These are phyloP conservation scores for Gossypium mustelinum DNA, from an alignment of 345 rosid species.

Conservation along the genomic window DNA sequence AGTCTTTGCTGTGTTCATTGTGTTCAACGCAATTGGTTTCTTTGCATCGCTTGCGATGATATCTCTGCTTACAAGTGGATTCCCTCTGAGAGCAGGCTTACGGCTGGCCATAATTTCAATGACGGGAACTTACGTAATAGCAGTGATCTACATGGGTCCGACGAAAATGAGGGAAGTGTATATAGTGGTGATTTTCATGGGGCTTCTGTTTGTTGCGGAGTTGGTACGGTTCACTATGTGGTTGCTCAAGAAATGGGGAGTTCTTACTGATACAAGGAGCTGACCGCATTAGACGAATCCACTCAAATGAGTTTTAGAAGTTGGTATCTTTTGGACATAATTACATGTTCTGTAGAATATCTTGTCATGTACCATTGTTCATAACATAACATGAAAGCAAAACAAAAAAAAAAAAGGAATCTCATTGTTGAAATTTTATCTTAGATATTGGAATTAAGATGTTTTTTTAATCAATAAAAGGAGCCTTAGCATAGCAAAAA, in stretches of 20 bases:
- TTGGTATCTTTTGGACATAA: too few relatives aligned
- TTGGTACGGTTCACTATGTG: neutral
- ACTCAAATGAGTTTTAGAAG: too few relatives aligned
- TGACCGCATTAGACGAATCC: neutral
- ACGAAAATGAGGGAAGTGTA: conserved; percentile 6
- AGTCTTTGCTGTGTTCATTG: neutral
- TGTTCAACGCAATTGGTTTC: conserved; percentile 12
- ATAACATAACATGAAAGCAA: too few relatives aligned
- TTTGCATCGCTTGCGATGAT: conserved; percentile 13
- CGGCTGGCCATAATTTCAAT: conserved; percentile 4
- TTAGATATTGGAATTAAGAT: too few relatives aligned
- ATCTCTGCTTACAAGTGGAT: conserved; percentile 3
- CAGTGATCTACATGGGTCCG: conserved; percentile 10
- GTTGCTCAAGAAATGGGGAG: conserved; percentile 6
- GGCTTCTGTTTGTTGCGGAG: neutral
- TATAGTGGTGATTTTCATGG: neutral
- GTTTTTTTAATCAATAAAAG: too few relatives aligned
- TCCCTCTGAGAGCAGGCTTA: conserved; percentile 11
- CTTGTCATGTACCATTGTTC: too few relatives aligned
- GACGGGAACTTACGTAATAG: neutral
- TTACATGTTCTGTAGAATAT: too few relatives aligned
- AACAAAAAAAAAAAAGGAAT: too few relatives aligned
- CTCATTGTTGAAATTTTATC: too few relatives aligned
- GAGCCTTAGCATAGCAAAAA: too few relatives aligned
- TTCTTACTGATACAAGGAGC: neutral